Evolutionary conservation across 495 filamentous ascomycete species (phyloP), one percentile per base, ranked within the genome.

Genomic region (Neurospora sp.): DNA sequence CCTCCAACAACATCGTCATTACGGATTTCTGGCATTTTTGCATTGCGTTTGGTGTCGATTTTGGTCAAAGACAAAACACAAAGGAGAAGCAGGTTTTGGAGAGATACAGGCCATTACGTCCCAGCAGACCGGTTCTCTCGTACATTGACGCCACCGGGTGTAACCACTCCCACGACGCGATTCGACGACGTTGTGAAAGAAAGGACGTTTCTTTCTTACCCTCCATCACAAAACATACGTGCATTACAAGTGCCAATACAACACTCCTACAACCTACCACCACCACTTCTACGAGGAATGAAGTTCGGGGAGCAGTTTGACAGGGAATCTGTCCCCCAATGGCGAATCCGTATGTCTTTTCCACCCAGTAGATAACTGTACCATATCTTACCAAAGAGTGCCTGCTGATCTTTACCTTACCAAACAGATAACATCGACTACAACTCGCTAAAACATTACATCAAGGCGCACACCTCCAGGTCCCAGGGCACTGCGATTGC

Each of bases 281-380:
- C 27, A 27, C 71, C 71, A 23, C 69, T 38, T 37, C 38, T 72
- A 69, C 38, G 35, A 75, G 78, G 75, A 39, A 92, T 92, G 90
- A 92, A 92, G 84, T 92, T 89, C 86, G 90, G 90, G 11, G 85
- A 91, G 71, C 89, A 87, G 66, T 85, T 92, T 89, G 95, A 93
- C 84, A 93, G 90, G n/a, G 92, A 96, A 76, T 83, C 80, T 38
- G 90, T 93, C 38, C 94, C 94, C 0, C 93, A 95, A 82, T 97
- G 94, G 94, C 89, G 95, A 79, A 90, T 96, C 87, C 84, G 90
- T 83, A 87, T 87, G 82, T 85, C 90, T 70, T 49, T 20, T 6
- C 37, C 41, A 31, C 27, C 27, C 27, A 31, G 27, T 31, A 2
- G 44, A 49, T 23, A n/a, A 23, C 44, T 35, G 54, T 66, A 35